Conservation (phyloP, 2,329 filamentous ascomycete genomes). For the Polychaeton citri region DNA sequence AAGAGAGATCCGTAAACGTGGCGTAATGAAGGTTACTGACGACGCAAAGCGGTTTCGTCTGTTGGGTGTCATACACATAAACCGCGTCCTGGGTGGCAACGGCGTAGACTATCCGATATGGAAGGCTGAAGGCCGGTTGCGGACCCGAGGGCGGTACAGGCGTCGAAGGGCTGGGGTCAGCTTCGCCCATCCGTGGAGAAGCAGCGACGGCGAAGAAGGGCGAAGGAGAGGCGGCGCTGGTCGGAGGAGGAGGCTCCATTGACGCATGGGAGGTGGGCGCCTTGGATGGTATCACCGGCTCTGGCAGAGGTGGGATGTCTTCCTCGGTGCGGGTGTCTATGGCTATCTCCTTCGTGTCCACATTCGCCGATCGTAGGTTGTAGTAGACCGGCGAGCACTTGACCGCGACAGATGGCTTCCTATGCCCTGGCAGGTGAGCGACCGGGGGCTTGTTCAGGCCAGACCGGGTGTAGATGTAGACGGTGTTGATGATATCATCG, state of each 20-base stretch:
- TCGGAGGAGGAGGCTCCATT: conserved; percentile 70
- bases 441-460: conserved; percentile 95
- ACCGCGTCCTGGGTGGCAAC: conserved; percentile 95
- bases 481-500: conserved; percentile 88
- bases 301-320: conserved; percentile 68
- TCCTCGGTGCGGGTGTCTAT: conserved; percentile 88
- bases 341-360: conserved; percentile 73
- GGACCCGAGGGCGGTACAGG: conserved; percentile 36
- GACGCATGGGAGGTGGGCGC: conserved; percentile 48
- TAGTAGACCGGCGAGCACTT: conserved; percentile 89
- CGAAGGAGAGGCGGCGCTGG: conserved; percentile 40
- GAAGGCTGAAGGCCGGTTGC: conserved; percentile 61
- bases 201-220: conserved; percentile 40
- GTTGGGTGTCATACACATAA: conserved; percentile 90
- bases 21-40: conserved; percentile 96
- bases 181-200: conserved; percentile 39
- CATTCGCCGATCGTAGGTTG: conserved; percentile 53
- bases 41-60: conserved; percentile 81
- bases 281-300: conserved; percentile 51
- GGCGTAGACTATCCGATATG: conserved; percentile 90
- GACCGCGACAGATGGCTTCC: conserved; percentile 93
- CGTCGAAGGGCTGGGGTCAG: conserved; percentile 38
- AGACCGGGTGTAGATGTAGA: conserved; percentile 93
- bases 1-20: conserved; percentile 90
- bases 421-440: conserved; percentile 88